Evolutionary conservation across 148 eudicot genomes (phyloP).

Genomic region (Pouteria glomerata): DNA sequence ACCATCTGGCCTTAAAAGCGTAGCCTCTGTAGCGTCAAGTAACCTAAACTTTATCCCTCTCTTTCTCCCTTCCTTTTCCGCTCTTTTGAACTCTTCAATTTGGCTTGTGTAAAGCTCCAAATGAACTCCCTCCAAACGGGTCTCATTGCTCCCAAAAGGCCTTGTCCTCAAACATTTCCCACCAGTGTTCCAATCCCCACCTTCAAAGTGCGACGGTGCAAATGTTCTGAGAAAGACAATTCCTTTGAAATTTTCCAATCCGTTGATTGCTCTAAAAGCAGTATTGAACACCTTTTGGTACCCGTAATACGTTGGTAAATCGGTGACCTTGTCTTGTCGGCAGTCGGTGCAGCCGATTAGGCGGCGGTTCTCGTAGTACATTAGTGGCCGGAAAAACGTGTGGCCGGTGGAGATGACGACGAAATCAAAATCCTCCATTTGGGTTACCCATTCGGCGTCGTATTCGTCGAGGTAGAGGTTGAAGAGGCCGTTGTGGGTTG

Average conservation of each 20-base stretch:
- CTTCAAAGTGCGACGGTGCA: constrained; percentile 50
- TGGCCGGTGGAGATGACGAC: constrained; percentile 52
- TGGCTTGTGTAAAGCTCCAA: constrained; percentile 33
- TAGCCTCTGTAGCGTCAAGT: constrained; percentile 37
- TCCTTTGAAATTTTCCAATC: constrained; percentile 31
- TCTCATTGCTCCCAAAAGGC: constrained; percentile 22
- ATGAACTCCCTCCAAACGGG: constrained; percentile 17
- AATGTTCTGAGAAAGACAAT: constrained; percentile 32
- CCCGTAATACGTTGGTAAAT: constrained; percentile 27
- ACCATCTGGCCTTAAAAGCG: constrained; percentile 50
- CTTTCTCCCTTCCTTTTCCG: constrained; percentile 20
- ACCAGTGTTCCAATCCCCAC: constrained; percentile 45
- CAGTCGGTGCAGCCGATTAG: constrained; percentile 47
- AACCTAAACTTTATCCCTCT: constrained; percentile 32
- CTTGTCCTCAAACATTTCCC: constrained; percentile 41
- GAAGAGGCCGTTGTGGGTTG: constrained; percentile 16
- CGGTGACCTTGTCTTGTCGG: constrained; percentile 19
- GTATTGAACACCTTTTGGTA: constrained; percentile 36
- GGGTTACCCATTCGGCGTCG: constrained; percentile 34
- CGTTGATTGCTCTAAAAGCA: constrained; percentile 33
- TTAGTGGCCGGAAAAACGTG: constrained; percentile 43
- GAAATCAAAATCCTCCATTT: constrained; percentile 38
- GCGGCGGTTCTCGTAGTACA: constrained; percentile 27
- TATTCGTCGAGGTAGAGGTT: constrained; percentile 43
- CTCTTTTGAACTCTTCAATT: constrained; percentile 26